These are phyloP conservation scores for Eucalyptus tenuipes DNA, from an alignment of 345 rosid genomes.

Conservation along the genomic window DNA sequence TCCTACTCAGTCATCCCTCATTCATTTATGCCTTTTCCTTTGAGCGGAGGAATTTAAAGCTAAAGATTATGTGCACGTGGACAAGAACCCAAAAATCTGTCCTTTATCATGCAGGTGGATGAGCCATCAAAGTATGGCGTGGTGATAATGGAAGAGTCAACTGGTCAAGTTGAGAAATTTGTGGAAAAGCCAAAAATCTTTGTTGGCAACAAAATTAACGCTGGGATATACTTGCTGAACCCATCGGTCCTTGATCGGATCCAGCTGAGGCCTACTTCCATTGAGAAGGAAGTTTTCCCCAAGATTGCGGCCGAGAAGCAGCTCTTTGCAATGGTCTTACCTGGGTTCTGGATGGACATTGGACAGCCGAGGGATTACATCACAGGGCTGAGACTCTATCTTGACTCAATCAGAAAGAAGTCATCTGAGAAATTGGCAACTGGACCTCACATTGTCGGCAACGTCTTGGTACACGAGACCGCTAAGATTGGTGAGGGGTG, in stretches of 20 bases:
- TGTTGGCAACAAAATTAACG: conserved; percentile 98
- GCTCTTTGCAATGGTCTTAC: conserved; percentile 89
- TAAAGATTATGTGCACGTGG: neutral
- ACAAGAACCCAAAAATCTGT: neutral
- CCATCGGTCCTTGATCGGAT: conserved; percentile 87
- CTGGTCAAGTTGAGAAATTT: conserved; percentile 74
- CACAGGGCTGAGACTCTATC: conserved; percentile 83
- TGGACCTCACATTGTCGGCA: conserved; percentile 67
- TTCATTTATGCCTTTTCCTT: neutral
- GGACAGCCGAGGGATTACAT: conserved; percentile 99
- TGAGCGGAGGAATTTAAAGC: neutral
- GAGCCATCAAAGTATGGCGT: conserved; percentile 99
- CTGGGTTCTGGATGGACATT: conserved; percentile 99
- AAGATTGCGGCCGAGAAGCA: conserved; percentile 72
- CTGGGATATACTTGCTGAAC: conserved; percentile 86
- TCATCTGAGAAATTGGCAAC: conserved; percentile 48
- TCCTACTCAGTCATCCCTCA: neutral
- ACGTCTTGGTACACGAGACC: conserved; percentile 75
- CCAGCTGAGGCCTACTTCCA: conserved; percentile 88
- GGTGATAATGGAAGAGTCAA: conserved; percentile 83
- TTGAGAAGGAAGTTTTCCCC: conserved; percentile 95
- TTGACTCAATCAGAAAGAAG: conserved; percentile 78
- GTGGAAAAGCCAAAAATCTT: conserved; percentile 92
- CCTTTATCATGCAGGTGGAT: conserved; percentile 44
- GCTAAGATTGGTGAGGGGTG: conserved; percentile 96